Percentiles rank a stretch among this genome's conserved stretches.
Evolutionary conservation across 331 rosid genomes (phyloP).

Genomic region (Erythrophleum ivorense): DNA sequence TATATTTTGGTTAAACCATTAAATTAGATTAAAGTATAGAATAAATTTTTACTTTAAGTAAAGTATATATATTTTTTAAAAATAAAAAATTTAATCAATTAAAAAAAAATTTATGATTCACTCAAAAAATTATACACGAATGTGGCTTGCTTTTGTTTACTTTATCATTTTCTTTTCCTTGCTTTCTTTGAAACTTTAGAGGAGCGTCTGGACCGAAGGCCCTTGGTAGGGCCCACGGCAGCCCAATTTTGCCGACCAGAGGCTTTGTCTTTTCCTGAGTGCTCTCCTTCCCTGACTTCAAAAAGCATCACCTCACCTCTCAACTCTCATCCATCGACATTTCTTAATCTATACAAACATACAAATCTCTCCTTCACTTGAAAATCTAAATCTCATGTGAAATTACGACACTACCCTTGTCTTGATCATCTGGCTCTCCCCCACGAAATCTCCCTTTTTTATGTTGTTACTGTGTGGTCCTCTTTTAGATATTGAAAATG

Average conservation of each 20-base stretch:
- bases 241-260: slow-evolving; percentile 57
- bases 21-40: too few relatives aligned
- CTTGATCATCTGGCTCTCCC: not conserved
- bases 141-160: not conserved
- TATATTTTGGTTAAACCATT: too few relatives aligned
- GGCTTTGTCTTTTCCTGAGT: slow-evolving; percentile 20
- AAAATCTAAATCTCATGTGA: not conserved
- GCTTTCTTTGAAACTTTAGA: slow-evolving; percentile 17
- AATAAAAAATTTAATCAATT: not conserved
- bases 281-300: not conserved
- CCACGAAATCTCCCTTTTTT: not conserved
- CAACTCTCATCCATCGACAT: not conserved
- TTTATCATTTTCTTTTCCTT: not conserved
- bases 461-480: not conserved
- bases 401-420: not conserved
- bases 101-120: too few relatives aligned
- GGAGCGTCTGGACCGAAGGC: slow-evolving; percentile 54
- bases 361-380: not conserved
- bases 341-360: not conserved
- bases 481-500: not conserved
- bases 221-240: slow-evolving; percentile 46
- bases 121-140: not conserved
- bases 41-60: too few relatives aligned
- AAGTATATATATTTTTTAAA: too few relatives aligned
- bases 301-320: not conserved